A percentile compares a stretch with the other conserved stretches of the same genome.
These are phyloP conservation scores for Ogataea paradorogensis DNA, from an alignment of 805 yeast species.

Conservation along the genomic window DNA sequence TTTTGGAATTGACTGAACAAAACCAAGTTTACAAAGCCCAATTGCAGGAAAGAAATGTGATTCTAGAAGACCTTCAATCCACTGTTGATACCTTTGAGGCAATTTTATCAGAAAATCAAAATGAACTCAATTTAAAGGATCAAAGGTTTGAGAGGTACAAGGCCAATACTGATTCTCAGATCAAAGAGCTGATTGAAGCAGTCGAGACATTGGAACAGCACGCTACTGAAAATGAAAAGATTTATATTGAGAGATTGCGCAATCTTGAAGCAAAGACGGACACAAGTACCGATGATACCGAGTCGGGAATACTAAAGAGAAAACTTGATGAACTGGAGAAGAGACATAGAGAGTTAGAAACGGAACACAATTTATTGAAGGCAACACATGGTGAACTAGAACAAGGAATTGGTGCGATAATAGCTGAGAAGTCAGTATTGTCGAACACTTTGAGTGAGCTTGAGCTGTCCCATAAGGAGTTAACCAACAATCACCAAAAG, in stretches of 20 bases:
- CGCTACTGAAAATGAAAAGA: conserved; percentile 51
- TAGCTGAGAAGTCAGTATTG: background rate
- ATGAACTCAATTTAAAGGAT: conserved; percentile 43
- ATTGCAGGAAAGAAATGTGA: conserved; percentile 42
- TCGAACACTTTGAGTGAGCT: background rate
- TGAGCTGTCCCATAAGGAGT: background rate
- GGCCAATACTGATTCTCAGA: conserved; percentile 47
- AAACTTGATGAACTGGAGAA: conserved; percentile 7
- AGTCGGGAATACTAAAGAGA: background rate
- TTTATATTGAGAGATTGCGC: conserved; percentile 45
- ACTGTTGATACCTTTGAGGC: conserved; percentile 51
- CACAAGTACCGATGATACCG: background rate
- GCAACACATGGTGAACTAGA: background rate
- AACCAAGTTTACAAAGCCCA: conserved; percentile 26
- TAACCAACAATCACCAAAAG: background rate
- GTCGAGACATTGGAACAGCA: conserved; percentile 53
- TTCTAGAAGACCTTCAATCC: conserved; percentile 45
- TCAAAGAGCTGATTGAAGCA: conserved; percentile 58
- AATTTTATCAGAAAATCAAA: conserved; percentile 44
- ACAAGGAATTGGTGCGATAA: background rate
- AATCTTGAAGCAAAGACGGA: conserved; percentile 29
- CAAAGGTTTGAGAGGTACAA: conserved; percentile 45
- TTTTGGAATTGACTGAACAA: conserved; percentile 6
- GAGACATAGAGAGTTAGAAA: conserved; percentile 9
- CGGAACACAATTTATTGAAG: background rate